Evolutionary conservation across 192 early-diverging fungal species (phyloP), one percentile per base, ranked within the genome.

Genomic region (Globomyces pollinis-pini): DNA sequence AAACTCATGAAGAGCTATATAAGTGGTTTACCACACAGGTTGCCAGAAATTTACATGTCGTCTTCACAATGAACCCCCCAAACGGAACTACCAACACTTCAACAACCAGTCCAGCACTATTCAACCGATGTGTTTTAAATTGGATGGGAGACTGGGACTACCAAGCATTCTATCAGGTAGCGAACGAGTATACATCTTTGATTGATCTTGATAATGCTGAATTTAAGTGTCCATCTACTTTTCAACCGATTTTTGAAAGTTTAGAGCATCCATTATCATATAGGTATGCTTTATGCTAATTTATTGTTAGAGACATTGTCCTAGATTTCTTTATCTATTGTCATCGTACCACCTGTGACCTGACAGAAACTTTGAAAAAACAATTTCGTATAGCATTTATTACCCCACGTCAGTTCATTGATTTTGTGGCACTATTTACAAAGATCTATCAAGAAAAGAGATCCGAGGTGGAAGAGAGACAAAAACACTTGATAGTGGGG

Each of bases 31-130:
- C 91, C 24, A 79, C 85, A 52, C 95, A 97, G 69, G 91, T 99
- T 45, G 88, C 87, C 80, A 84, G 84, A 49, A 99, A 99, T 65
- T 67, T 99, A 34, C 97, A 99, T 62, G 93, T 99, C 24, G 93
- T 99, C 11, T 98, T 99, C 63, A 99, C 97, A 11, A 99, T 99
- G 97, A 99, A 99, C 67, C 97, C 97, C 13, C 97, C 97, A 0
- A 86, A 91, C 55, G 89, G 80, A 18, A 75, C 98, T 16, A 91
- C 89, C 2, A 85, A 87, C 16, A 86, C 93, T 28, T 93, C 95
- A 0, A 94, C 97, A 15, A 98, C 96, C 2, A 96, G 93, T 9
- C 97, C 97, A 30, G 97, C 97, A 13, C 80, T 99, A 71, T 99
- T 99, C 86, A 99, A 99, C 66, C 91, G 97, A 65, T 99, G 97